Base-by-base conservation (phyloP, 2,329 filamentous ascomycete genomes). In the Phaeomoniella chlamydospora region DNA sequence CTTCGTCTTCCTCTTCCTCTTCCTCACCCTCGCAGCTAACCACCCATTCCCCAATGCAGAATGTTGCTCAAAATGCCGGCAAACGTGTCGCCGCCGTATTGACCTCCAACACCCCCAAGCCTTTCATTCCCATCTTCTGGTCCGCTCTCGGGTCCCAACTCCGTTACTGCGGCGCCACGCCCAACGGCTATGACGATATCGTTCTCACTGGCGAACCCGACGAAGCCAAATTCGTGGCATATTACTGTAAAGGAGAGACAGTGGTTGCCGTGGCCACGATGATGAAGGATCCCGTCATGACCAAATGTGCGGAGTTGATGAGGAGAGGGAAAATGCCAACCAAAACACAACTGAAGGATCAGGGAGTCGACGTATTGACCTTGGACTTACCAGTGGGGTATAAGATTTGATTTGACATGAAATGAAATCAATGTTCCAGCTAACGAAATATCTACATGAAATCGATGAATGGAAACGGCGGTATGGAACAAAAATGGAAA, bases 61-160 rank as follows among this genome's bases (percentile, higher is more conserved):
- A 94, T 58, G 90, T 98, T 2, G 90, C 90, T 3, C 90, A 96
- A 53, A 94, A 96, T 51, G 69, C 83, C 2, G 90, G 90, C 2
- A 81, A 88, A 31, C 70, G 72, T 15, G 88, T 80, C 1, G 90
- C 86, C 50, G 70, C 76, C 45, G 67, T 80, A 48, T 71, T 79
- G 0, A 58, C 43, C 43, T 2, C 46, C 68, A 5, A 68, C 32
- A 67, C 68, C 42, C 66, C 76, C 1, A 76, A 81, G 47, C 66
- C 73, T 2, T 94, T 94, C 58, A 88, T 90, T 39, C 90, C 90
- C 1, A 73, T 98, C 35, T 98, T 98, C 66, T 98, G 90, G 90
- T 94, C 85, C 1, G 90, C 90, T 0, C 64, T 98, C 4, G 85
- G 87, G 4, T 72, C 77, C 4, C 90, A 98, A 61, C 59, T 98